Evolutionary conservation across 768 basidiomycete species (phyloP).

Genomic region (Tulasnella sp.): DNA sequence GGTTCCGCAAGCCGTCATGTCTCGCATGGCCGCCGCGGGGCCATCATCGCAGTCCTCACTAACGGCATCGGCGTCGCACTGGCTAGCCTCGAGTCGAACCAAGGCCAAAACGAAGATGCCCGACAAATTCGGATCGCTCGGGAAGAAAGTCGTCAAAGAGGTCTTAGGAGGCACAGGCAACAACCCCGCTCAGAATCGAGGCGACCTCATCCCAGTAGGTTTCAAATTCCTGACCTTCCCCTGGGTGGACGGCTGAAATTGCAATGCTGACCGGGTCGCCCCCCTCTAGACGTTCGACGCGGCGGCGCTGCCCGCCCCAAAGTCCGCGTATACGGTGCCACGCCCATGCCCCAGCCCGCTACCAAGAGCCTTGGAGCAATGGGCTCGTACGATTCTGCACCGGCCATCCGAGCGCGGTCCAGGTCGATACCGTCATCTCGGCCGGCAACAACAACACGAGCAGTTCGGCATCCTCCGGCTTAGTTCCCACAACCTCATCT

Average conservation of each 20-base stretch:
- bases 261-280: not conserved
- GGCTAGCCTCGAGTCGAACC: not conserved
- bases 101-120: not conserved
- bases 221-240: not conserved
- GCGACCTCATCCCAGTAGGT: not conserved
- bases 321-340: constrained; percentile 18
- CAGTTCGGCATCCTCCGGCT: not conserved
- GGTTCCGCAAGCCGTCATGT: not conserved
- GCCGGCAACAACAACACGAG: not conserved
- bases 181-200: not conserved
- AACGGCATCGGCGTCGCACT: not conserved
- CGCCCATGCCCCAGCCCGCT: not conserved
- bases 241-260: no score
- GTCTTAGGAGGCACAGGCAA: constrained; percentile 15
- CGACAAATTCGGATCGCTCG: constrained; percentile 19
- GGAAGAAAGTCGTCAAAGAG: constrained; percentile 21
- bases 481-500: not conserved
- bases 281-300: constrained; percentile 1
- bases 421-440: not conserved
- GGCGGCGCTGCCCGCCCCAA: constrained; percentile 14
- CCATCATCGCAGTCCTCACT: no score
- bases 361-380: not conserved
- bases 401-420: not conserved
- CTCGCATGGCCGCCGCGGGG: not conserved
- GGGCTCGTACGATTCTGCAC: not conserved